A percentile compares a stretch with the other conserved stretches of the same genome.
These are phyloP conservation scores for Candida germanica DNA, from an alignment of 805 yeast species.

Conservation along the genomic window DNA sequence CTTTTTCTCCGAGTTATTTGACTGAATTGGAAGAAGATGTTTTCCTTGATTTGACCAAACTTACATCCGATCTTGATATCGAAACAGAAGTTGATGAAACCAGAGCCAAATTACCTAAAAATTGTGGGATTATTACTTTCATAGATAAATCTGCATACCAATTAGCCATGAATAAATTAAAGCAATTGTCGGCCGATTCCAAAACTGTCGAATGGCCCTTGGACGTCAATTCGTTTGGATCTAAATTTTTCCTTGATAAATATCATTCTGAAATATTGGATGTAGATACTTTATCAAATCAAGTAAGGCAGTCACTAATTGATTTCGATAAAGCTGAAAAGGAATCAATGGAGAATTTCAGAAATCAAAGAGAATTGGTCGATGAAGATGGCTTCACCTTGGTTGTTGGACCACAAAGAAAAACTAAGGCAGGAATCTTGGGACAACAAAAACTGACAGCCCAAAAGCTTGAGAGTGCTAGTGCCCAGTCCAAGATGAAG, in stretches of 20 bases:
- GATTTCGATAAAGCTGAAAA: constrained; percentile 71
- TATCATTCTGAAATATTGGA: constrained; percentile 39
- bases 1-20: constrained; percentile 30
- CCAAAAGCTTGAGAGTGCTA: constrained; percentile 33
- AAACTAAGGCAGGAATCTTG: constrained; percentile 68
- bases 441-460: constrained; percentile 47
- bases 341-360: constrained; percentile 53
- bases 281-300: constrained; percentile 47
- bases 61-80: constrained; percentile 56
- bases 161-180: constrained; percentile 62
- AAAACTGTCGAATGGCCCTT: constrained; percentile 39
- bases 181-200: constrained; percentile 37
- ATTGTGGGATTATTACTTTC: constrained; percentile 70
- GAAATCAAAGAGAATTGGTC: constrained; percentile 56
- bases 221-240: constrained; percentile 21
- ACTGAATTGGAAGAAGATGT: constrained; percentile 44
- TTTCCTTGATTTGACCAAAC: constrained; percentile 51
- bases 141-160: constrained; percentile 67
- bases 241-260: constrained; percentile 43
- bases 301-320: constrained; percentile 59
- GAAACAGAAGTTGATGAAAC: constrained; percentile 13
- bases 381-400: constrained; percentile 94
- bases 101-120: constrained; percentile 57
- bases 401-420: constrained; percentile 84
- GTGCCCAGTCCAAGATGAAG: constrained; percentile 51